Conservation (phyloP, 768 basidiomycete species). For the Hemileccinum impolitum region DNA sequence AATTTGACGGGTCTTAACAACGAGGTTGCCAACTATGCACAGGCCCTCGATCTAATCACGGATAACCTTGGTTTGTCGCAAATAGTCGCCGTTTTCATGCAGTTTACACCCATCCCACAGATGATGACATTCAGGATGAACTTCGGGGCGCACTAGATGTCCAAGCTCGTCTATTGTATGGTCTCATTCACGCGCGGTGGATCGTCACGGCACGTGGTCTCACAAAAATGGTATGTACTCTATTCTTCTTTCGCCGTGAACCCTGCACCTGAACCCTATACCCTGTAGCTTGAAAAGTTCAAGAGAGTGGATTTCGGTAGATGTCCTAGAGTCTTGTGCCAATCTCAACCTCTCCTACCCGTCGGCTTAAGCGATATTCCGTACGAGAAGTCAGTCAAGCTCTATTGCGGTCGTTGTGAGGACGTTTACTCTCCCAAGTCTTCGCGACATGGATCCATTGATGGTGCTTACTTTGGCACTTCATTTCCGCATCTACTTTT, state of each 20-base stretch:
- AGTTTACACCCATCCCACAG: slow-evolving; percentile 36
- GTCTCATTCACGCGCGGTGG: slow-evolving; percentile 95
- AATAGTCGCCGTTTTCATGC: neutral
- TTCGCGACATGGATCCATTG: slow-evolving; percentile 94
- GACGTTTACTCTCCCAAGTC: slow-evolving; percentile 98
- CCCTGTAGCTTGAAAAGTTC: slow-evolving; percentile 84
- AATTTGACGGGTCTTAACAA: slow-evolving; percentile 96
- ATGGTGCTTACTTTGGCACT: slow-evolving; percentile 98
- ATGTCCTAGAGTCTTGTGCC: slow-evolving; percentile 96
- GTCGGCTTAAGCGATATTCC: slow-evolving; percentile 97
- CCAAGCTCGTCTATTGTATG: slow-evolving; percentile 90
- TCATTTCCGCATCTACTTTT: slow-evolving; percentile 97
- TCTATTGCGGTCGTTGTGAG: slow-evolving; percentile 97
- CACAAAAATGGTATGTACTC: slow-evolving; percentile 80
- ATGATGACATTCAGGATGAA: slow-evolving; percentile 95
- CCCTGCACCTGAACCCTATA: slow-evolving; percentile 9
- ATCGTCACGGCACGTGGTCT: slow-evolving; percentile 93
- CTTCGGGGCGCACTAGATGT: slow-evolving; percentile 88
- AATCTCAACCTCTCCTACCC: slow-evolving; percentile 90
- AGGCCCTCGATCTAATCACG: slow-evolving; percentile 93
- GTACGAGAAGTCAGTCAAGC: slow-evolving; percentile 97
- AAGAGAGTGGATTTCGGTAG: slow-evolving; percentile 98
- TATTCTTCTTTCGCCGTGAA: neutral
- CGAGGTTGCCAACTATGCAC: slow-evolving; percentile 91
- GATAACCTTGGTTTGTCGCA: slow-evolving; percentile 81